A percentile compares a stretch with the other conserved stretches of the same genome.
These are phyloP conservation scores for Syzygium malaccense DNA, from an alignment of 441 rosid species.

Conservation along the genomic window DNA sequence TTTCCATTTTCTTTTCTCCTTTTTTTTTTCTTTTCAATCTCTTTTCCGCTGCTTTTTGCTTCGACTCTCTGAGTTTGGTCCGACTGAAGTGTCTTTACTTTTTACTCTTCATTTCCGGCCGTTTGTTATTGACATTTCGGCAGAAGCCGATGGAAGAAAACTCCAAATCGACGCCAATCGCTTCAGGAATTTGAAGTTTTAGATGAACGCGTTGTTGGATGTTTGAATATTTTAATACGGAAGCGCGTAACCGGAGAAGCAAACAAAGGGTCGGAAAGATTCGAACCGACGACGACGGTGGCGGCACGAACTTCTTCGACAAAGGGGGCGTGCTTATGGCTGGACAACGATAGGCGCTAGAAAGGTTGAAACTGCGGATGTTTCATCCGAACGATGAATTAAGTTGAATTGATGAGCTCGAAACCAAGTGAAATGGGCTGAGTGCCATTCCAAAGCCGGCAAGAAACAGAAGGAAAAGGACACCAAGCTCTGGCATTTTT, in stretches of 20 bases:
- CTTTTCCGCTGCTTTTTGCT: neutral
- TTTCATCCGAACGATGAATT: neutral
- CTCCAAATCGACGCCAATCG: too few species aligned
- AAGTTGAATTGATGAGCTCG: neutral
- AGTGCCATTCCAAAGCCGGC: neutral
- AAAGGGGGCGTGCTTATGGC: too few species aligned
- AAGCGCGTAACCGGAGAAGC: neutral
- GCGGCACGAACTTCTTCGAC: neutral
- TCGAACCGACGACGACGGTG: neutral
- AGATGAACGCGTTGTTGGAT: neutral
- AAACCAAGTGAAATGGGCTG: neutral
- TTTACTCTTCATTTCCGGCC: too few species aligned
- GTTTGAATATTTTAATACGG: neutral
- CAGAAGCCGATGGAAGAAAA: too few species aligned
- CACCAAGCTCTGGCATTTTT: neutral
- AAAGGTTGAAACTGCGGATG: neutral
- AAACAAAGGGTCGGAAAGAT: too few species aligned
- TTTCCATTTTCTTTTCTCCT: neutral
- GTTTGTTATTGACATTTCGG: too few species aligned
- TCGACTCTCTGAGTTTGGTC: neutral
- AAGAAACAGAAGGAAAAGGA: neutral
- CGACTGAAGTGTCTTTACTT: neutral
- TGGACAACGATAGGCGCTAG: neutral
- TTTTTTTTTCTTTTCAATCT: conserved; percentile 1
- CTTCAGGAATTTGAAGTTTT: too few species aligned